Evolutionary conservation across 331 rosid species (phyloP), one percentile per base, ranked within the genome.

Genomic region (Prunus yedoensis): DNA sequence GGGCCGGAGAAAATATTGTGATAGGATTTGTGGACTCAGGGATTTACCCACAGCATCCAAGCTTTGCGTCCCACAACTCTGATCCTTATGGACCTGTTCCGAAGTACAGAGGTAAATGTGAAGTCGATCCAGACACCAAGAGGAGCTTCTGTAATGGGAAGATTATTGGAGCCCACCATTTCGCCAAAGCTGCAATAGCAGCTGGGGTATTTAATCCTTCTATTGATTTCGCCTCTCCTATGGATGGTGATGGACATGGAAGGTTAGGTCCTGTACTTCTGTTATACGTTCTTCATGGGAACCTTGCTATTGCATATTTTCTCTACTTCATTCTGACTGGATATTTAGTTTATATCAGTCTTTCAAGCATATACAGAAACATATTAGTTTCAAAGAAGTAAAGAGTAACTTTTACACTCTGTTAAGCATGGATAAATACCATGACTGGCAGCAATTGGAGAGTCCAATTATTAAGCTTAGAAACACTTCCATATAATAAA

Each of bases 161-260:
- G 89, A 91, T 95, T 80, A 73, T 95, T 79, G 99, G 99, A 83
- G 99, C 99, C 73, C 99, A 91, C 77, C 99, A 95, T 85, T 95
- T 95, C 66, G 98, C 99, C 57, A 87, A 86, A 70, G 98, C 99
- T 83, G 99, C 99, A 77, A 95, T 83, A 83, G 99, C 99, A 72
- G 93, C 97, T 52, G 98, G 98, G 80, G 85, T 89, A 68, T 95
- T 95, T 75, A 91, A 95, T 78, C 99, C 99, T 81, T 75, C 88
- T 35, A 68, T 92, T 81, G 97, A 95, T 81, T 92, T 91, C 68
- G 96, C 91, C 11, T 95, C 99, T 78, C 99, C 99, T 59, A 73
- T 95, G 77, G 99, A 95, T 73, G 99, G 99, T 7, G 99, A 95
- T 64, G 99, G 99, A 53, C 99, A 95, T 81, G 99, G 99, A 85